A percentile compares a stretch with the other conserved stretches of the same genome.
phyloP scores from a whole-genome alignment of 345 rosid genomes.

The Citrus medica region DNA sequence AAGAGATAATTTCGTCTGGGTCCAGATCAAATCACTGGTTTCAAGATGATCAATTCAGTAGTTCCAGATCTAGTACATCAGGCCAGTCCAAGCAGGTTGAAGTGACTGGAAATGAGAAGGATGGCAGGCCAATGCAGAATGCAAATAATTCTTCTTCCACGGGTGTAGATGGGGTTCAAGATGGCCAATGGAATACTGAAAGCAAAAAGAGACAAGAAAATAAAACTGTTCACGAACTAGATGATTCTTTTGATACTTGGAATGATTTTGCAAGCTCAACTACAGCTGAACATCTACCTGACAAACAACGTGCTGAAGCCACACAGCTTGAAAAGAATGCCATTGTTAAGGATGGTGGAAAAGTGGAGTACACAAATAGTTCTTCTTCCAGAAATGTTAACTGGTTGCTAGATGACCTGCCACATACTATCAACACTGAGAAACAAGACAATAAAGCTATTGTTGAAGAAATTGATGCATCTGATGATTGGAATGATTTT shows the following conservation, averaged over 20 bases:
- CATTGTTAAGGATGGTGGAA: neutral
- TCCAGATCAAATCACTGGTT: conserved; percentile 43
- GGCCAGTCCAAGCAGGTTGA: conserved; percentile 18
- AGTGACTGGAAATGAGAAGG: conserved; percentile 10
- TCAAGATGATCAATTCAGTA: conserved; percentile 44
- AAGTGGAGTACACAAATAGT: neutral
- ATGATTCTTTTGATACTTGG: conserved; percentile 51
- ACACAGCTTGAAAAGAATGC: neutral
- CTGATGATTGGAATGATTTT: conserved; percentile 75
- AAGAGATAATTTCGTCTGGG: conserved; percentile 28
- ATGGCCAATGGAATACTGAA: conserved; percentile 31
- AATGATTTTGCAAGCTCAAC: conserved; percentile 68
- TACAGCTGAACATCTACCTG: conserved; percentile 30
- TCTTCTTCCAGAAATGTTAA: neutral
- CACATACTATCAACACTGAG: conserved; percentile 31
- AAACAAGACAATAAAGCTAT: conserved; percentile 19
- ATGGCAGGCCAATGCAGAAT: conserved; percentile 13
- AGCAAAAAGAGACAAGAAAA: conserved; percentile 22
- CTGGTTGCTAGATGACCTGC: conserved; percentile 30
- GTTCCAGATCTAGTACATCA: conserved; percentile 11
- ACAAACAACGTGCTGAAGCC: neutral
- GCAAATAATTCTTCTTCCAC: conserved; percentile 1
- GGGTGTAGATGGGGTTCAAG: conserved; percentile 25
- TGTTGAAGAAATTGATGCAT: conserved; percentile 45
- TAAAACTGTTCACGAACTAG: conserved; percentile 33